Base-by-base conservation (phyloP, 139 green algal genomes). In the Closterium sp. region DNA sequence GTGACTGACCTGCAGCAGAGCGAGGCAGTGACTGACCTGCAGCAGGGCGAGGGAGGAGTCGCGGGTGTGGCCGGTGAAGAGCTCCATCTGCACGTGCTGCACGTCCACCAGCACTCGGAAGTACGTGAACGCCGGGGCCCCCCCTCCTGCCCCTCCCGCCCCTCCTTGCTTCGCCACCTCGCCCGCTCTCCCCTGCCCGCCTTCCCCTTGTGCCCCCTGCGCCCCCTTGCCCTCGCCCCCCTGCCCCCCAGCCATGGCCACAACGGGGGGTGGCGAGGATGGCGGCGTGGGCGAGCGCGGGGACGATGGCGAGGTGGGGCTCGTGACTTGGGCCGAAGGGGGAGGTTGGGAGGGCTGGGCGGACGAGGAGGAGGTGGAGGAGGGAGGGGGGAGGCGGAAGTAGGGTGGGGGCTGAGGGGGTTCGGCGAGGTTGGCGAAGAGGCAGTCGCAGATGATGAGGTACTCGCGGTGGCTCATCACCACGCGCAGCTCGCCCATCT, bases 391-490 rank as follows among this genome's bases (percentile, higher is more conserved):
- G 21, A 42, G 10, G 13, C 91, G 79, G 27, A 94, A 94, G 34
- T 92, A 31, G 21, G 89, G 34, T 84, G 92, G 92, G 30, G 94
- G 22, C 21, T 93, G 34, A 9, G 91, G 90, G n/a, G 90, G 62
- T 86, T 96, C 96, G 1, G 19, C 50, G 30, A 98, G 95, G 92
- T 98, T 98, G 92, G 88, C 86, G 0, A 92, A 89, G 0, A 97
- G 92, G 10, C 98, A 94, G 6, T 92, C 95, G 19, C 97, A 97
- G 50, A 97, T 95, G 28, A 95, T 91, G 22, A 92, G 87, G 92
- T 98, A 99, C 92, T 99, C 97, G 0, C 19, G 87, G 87, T 98
- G 96, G 50, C 28, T 97, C 86, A 89, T 96, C 92, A 91, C 92
- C 29, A 45, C 34, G 1, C 92, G 2, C 94, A 95, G 89, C 1